phyloP scores from a whole-genome alignment of 1,139 yeast species.

The Geotrichum phurueaensis region DNA sequence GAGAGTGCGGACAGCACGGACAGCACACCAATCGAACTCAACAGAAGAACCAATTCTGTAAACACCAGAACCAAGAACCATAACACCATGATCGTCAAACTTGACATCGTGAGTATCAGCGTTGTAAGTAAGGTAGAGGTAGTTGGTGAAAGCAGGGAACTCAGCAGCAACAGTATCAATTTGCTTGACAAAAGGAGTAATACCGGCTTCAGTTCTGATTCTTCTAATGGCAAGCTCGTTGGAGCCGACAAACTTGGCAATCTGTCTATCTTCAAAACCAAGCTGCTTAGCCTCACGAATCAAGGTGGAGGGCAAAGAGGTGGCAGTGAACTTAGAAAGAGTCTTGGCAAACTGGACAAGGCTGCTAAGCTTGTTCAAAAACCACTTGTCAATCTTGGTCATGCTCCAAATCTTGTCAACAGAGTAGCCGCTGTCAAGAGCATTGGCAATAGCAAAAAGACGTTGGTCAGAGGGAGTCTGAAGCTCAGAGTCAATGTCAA shows the following conservation, averaged over 20 bases:
- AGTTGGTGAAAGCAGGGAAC: conserved; percentile 95
- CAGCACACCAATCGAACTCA: conserved; percentile 99
- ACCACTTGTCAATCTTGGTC: conserved; percentile 93
- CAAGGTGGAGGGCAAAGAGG: conserved; percentile 51
- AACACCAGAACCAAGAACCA: conserved; percentile 97
- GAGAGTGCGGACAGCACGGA: conserved; percentile 89
- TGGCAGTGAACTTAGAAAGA: conserved; percentile 53
- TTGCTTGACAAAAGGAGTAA: conserved; percentile 89
- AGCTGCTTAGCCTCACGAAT: conserved; percentile 87
- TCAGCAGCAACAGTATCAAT: conserved; percentile 98
- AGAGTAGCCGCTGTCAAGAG: conserved; percentile 73
- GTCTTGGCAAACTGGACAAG: conserved; percentile 64
- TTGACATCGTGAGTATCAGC: conserved; percentile 80
- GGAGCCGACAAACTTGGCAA: conserved; percentile 65
- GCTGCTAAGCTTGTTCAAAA: conserved; percentile 75
- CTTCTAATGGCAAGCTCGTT: conserved; percentile 71
- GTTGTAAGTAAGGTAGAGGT: conserved; percentile 91
- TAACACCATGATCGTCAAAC: conserved; percentile 83
- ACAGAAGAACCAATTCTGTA: conserved; percentile 98
- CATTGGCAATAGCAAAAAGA: conserved; percentile 93
- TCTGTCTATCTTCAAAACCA: conserved; percentile 94
- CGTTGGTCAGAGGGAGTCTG: conserved; percentile 97
- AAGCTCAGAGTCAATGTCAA: conserved; percentile 83
- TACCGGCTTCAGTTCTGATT: conserved; percentile 41
- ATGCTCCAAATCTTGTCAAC: conserved; percentile 89